Percentiles rank a stretch among this genome's conserved stretches.
Conservation (phyloP, 2,329 filamentous ascomycete genomes). For the Talaromyces marneffei region DNA sequence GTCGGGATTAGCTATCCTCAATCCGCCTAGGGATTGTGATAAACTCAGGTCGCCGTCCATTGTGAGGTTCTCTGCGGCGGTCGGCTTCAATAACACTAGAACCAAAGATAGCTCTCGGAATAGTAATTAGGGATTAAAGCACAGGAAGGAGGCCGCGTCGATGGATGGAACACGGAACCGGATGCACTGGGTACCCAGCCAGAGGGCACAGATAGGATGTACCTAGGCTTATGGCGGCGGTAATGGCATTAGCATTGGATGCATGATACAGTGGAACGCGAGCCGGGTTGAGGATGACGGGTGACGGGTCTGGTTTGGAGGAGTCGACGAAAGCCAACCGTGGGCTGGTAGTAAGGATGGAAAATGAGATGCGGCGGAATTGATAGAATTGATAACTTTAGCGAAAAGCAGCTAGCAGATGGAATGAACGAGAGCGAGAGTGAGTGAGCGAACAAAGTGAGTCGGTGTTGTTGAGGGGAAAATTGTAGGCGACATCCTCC, state of each 20-base stretch:
- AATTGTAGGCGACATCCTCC: constrained; percentile 2
- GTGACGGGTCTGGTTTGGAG: neutral
- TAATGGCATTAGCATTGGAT: constrained; percentile 24
- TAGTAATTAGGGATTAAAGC: neutral
- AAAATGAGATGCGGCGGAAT: constrained; percentile 9
- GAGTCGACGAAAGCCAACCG: constrained; percentile 7
- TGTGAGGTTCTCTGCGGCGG: constrained; percentile 24
- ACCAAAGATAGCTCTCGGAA: neutral
- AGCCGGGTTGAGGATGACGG: neutral
- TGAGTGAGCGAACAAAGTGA: neutral
- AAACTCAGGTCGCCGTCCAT: constrained; percentile 94
- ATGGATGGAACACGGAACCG: neutral
- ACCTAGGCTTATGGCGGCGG: constrained; percentile 26
- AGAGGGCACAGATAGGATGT: constrained; percentile 14
- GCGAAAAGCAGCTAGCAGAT: neutral
- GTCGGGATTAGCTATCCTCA: constrained; percentile 96
- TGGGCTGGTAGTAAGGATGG: constrained; percentile 12
- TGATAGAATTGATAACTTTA: neutral
- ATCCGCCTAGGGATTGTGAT: constrained; percentile 82
- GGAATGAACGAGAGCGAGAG: neutral
- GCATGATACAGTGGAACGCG: constrained; percentile 12
- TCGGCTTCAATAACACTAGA: neutral
- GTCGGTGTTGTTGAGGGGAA: neutral
- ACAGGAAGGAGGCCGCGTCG: neutral
- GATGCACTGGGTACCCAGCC: neutral